Base-by-base conservation (phyloP, 352 stramenopile genomes). In the Globisporangium polare region DNA sequence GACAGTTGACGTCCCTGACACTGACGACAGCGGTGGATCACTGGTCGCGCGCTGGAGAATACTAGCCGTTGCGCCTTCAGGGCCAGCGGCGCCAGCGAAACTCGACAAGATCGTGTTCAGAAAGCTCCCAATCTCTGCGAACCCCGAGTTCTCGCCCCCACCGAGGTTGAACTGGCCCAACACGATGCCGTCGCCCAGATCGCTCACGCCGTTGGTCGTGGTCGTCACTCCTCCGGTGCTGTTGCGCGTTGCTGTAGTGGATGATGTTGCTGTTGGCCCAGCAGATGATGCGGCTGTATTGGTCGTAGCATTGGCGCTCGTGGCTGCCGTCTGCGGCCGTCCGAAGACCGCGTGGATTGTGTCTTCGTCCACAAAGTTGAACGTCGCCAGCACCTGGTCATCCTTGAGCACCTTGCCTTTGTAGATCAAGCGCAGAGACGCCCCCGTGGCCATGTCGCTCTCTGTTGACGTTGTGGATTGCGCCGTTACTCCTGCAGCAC, bases 341-440 rank as follows among this genome's bases (percentile, higher is more conserved):
- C 62, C 57, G 33, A 76, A 63, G 10, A 83, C 73, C 12, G 68
- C 74, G 43, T 83, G 74, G 18, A 83, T 64, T 17, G 74, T 83
- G 46, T 83, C 74, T 15, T 59, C 62, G 20, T 74, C 45, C 43
- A 62, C 43, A 55, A 83, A 83, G 58, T 65, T 54, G 58, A 73
- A 77, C 15, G 60, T 24, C 2, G 31, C 43, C 31, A 83, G 71
- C 49, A 58, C 49, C 35, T 74, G 69, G 35, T 72, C 63, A 57
- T 83, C 67, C 43, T 80, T 75, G 27, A 83, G 58, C 26, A 83
- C 72, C 33, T 78, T 83, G 15, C 74, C 74, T 52, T 81, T 80
- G 73, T 83, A 83, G 41, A 83, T 83, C 20, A 83, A 51, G 10
- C 73, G 68, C 60, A 80, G 53, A 8, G 62, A 55, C 41, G 18